Evolutionary conservation across 2,329 filamentous ascomycete species (phyloP), one percentile per base, ranked within the genome.

Genomic region (Claviceps sorghi): DNA sequence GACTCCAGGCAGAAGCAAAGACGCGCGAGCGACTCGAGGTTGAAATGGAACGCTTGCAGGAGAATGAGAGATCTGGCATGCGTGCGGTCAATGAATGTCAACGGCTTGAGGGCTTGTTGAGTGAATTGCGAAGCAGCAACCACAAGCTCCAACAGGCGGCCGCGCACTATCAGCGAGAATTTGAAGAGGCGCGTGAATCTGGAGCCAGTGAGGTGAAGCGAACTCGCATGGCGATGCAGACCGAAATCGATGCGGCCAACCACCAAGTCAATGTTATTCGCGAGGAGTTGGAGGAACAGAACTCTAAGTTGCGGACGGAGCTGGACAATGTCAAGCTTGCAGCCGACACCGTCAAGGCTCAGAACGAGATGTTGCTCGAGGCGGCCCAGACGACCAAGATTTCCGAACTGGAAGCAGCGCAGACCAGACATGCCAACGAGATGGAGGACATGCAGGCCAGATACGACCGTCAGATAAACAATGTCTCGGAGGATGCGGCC

Each of bases 231-330:
- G 77, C 87, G 4, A 76, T 95, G 73, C 85, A 95, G 65, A 77
- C 79, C 13, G 88, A 96, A 62, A 73, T 96, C 36, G 88, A 95
- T 54, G 75, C 81, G 41, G 86, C 90, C 50, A 93, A 90, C 62
- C 83, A 87, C 64, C 84, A 95, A 61, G 85, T 91, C 66, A 91
- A 94, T 61, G 78, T 85, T 52, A 82, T 91, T 30, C 84, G 88
- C 50, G 81, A 85, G 47, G 85, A 91, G 61, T 78, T 94, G 11
- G 89, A 95, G 64, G 82, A 84, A 54, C 86, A 95, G 64, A 78
- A 93, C 54, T 69, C 76, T 29, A 83, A 82, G 60, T 71, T 89
- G 30, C 82, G 88, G 51, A 71, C 77, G 21, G 86, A 95, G 64
- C 71, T 95, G 44, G 88, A 95, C 57, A 82, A 83, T 59, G 77